phyloP scores from a whole-genome alignment of 768 basidiomycete species.

The Termitomyces sp. region DNA sequence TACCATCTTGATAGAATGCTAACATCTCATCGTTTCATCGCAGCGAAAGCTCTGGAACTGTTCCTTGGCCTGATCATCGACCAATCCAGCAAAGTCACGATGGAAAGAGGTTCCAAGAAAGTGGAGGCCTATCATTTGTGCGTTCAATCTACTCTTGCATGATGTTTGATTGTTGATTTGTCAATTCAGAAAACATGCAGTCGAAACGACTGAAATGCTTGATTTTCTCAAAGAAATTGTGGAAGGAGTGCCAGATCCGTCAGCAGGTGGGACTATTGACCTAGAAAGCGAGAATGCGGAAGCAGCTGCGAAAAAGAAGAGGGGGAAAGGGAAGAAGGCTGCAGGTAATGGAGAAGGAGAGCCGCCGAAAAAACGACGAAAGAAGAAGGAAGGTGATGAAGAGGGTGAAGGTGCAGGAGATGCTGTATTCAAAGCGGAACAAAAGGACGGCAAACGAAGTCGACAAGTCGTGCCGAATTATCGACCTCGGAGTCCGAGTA shows the following conservation, averaged over 20 bases:
- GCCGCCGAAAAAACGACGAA: constrained; percentile 44
- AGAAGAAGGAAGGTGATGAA: constrained; percentile 35
- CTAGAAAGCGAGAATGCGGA: constrained; percentile 56
- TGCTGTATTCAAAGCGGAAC: constrained; percentile 17
- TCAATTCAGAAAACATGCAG: constrained; percentile 78
- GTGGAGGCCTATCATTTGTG: constrained; percentile 93
- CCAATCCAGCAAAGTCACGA: constrained; percentile 75
- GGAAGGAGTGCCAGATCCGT: constrained; percentile 79
- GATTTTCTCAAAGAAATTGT: constrained; percentile 96
- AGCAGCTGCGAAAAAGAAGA: constrained; percentile 47
- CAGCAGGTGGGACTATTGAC: constrained; percentile 74
- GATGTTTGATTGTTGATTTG: background rate
- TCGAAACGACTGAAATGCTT: constrained; percentile 81
- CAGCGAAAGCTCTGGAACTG: constrained; percentile 92
- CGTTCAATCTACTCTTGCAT: constrained; percentile 24
- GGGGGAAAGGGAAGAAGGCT: constrained; percentile 47
- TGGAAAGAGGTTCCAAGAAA: constrained; percentile 75
- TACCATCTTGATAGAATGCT: background rate
- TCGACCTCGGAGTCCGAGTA: constrained; percentile 28
- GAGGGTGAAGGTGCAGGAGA: constrained; percentile 23
- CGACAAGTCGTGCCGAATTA: constrained; percentile 23
- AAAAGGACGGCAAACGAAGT: constrained; percentile 15
- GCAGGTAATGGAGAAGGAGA: constrained; percentile 26
- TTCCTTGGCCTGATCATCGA: constrained; percentile 84
- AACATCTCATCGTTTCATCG: background rate